Evolutionary conservation across 495 filamentous ascomycete genomes (phyloP), one percentile per base, ranked within the genome.

Genomic region (Astrothelium macrocarpum): DNA sequence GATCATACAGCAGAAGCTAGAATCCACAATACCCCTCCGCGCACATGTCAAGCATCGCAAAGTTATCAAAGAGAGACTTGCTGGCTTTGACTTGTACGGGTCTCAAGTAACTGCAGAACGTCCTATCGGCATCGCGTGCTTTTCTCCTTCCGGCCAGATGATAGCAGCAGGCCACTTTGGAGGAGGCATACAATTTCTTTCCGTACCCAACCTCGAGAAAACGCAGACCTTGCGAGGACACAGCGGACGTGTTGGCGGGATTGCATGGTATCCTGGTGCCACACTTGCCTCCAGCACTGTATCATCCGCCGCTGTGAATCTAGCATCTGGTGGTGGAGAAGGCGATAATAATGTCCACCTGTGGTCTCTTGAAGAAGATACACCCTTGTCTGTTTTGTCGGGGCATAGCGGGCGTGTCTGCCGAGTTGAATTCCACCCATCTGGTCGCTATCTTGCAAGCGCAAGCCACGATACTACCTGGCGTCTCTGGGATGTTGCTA

Each of bases 391-490:
- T 1, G 97, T 90, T 0, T 80, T 99, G 1, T 82, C 86, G 0
- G 94, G 94, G 0, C 94, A 97, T 71, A 87, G 83, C 12, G 90
- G 86, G 16, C 87, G 94, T 59, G 93, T 97, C 32, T 92, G 89
- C 65, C 83, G 95, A 62, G 86, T 95, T 45, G 95, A 96, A 66
- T 95, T 97, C 71, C 95, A 99, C 67, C 94, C 94, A 0, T 95
- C 90, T 2, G 93, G 94, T 20, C 80, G 82, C 62, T 97, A 93
- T 70, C 82, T 97, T 26, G 94, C 94, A 1, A 96, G 91, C 0
- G 94, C 94, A 1, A 96, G 91, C 1, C 93, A 90, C 69, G 94
- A 99, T 71, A 97, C 92, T 2, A 96, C 93, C 0, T 99, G 94
- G 94, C 84, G 94, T 28, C 75, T 99, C 62, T 99, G 95, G 95